Percentiles rank a stretch among this genome's conserved stretches.
Evolutionary conservation across 192 early-diverging fungal genomes (phyloP).

Genomic region (Coemansia sp.): DNA sequence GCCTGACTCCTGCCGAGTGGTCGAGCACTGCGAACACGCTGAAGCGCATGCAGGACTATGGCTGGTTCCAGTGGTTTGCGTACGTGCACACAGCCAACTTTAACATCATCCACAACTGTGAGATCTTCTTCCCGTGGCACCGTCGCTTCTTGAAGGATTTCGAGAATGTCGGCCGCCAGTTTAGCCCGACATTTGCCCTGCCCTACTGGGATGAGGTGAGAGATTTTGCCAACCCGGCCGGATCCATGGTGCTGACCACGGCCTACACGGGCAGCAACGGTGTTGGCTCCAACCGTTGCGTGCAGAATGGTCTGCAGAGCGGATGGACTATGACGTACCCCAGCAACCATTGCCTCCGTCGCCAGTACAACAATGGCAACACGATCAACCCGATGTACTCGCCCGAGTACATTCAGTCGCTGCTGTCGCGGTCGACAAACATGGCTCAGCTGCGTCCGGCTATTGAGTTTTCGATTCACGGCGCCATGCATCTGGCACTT

Average conservation of each 20-base stretch:
- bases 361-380: slow-evolving; percentile 51
- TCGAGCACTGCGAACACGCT: slow-evolving; percentile 17
- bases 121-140: slow-evolving; percentile 56
- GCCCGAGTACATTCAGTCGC: slow-evolving; percentile 51
- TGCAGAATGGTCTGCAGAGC: slow-evolving; percentile 29
- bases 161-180: slow-evolving; percentile 44
- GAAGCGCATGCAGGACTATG: slow-evolving; percentile 27
- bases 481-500: slow-evolving; percentile 41
- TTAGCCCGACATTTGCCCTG: slow-evolving; percentile 34
- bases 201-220: slow-evolving; percentile 58
- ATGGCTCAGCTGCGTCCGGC: slow-evolving; percentile 49
- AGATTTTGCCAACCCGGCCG: slow-evolving; percentile 50
- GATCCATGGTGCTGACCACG: slow-evolving; percentile 33
- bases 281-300: slow-evolving; percentile 27
- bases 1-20: slow-evolving; percentile 40
- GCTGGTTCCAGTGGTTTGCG: slow-evolving; percentile 48
- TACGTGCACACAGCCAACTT: slow-evolving; percentile 40
- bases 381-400: slow-evolving; percentile 43
- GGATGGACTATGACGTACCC: slow-evolving; percentile 30
- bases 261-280: slow-evolving; percentile 48
- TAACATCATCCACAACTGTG: slow-evolving; percentile 41
- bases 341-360: slow-evolving; percentile 43
- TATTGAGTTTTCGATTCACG: slow-evolving; percentile 52
- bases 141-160: slow-evolving; percentile 52
- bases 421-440: slow-evolving; percentile 32